Conservation (phyloP, 2,329 filamentous ascomycete species). For the Fusarium drepaniforme region DNA sequence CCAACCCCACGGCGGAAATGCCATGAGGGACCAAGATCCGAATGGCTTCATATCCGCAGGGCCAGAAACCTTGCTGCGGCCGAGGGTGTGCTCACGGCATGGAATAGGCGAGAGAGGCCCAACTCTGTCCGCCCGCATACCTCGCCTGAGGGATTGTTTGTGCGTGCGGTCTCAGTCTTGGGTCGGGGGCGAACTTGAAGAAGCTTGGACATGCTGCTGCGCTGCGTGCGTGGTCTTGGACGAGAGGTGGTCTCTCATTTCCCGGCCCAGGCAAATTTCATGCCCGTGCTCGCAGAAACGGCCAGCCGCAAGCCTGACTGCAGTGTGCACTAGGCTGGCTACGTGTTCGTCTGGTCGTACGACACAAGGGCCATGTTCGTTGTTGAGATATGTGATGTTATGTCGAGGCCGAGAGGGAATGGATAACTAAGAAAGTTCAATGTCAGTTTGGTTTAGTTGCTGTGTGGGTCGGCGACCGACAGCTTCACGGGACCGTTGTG, state of each 20-base stretch:
- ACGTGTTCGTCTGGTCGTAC: constrained; percentile 38
- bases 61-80: neutral
- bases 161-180: constrained; percentile 10
- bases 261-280: constrained; percentile 27
- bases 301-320: constrained; percentile 28
- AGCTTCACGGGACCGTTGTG: constrained; percentile 1
- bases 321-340: constrained; percentile 11
- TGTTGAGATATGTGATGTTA: constrained; percentile 6
- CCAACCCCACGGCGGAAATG: constrained; percentile 4
- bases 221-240: neutral
- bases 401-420: constrained; percentile 9
- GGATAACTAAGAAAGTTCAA: neutral
- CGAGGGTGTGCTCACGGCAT: constrained; percentile 1
- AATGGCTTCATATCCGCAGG: constrained; percentile 8
- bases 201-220: constrained; percentile 37
- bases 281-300: constrained; percentile 33
- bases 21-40: constrained; percentile 5
- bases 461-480: constrained; percentile 13
- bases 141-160: constrained; percentile 29
- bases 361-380: constrained; percentile 25
- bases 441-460: constrained; percentile 3
- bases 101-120: constrained; percentile 6
- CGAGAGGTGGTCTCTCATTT: constrained; percentile 34
- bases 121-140: constrained; percentile 26
- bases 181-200: neutral